Conservation (phyloP, 2,329 filamentous ascomycete species). For the Tricladium varicosporioides region DNA sequence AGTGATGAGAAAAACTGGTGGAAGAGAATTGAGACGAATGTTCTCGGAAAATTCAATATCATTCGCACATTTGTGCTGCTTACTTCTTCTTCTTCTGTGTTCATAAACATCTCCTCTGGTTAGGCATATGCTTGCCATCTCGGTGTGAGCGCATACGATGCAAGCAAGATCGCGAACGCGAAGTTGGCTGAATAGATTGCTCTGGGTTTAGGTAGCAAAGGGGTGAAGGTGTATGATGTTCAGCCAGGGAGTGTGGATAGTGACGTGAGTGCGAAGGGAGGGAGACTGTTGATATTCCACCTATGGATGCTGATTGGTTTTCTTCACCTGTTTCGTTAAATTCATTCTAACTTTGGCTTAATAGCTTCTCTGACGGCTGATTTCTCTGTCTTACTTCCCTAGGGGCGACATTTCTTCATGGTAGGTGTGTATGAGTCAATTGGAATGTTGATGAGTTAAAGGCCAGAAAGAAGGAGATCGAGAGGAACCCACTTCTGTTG, state of each 20-base stretch:
- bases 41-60: conserved; percentile 11
- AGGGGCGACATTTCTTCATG: neutral
- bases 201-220: conserved; percentile 36
- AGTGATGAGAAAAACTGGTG: conserved; percentile 4
- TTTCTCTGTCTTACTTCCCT: neutral
- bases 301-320: neutral
- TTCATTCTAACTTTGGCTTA: neutral
- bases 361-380: neutral
- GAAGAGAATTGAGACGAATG: conserved; percentile 13
- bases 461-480: conserved; percentile 35
- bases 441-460: conserved; percentile 52
- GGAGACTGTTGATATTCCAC: no score
- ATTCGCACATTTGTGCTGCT: neutral
- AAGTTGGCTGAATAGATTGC: conserved; percentile 43
- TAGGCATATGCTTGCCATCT: conserved; percentile 4
- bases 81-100: neutral
- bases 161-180: conserved; percentile 41
- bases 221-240: conserved; percentile 37
- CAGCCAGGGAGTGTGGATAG: conserved; percentile 11
- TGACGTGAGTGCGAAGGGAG: neutral
- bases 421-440: conserved; percentile 43
- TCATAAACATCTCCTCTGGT: conserved; percentile 13
- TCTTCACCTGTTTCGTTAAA: neutral
- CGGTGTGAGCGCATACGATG: conserved; percentile 18
- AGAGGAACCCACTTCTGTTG: neutral